These are phyloP conservation scores for Mytilinidion resinicola DNA, from an alignment of 495 filamentous ascomycete genomes.

Conservation along the genomic window DNA sequence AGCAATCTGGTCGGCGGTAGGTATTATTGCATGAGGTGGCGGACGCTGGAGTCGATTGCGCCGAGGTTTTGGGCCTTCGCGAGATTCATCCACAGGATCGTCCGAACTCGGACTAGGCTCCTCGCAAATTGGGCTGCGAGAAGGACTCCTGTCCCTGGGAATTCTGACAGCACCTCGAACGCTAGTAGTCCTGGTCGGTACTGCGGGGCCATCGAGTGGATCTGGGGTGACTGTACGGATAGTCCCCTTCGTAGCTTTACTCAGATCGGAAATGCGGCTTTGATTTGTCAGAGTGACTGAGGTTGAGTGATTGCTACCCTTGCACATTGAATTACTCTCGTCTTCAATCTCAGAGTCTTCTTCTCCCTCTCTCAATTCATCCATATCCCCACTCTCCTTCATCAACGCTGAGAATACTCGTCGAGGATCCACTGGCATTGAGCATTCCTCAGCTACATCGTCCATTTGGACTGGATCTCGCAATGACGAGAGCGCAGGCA, in stretches of 20 bases:
- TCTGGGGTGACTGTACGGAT: conserved; percentile 19
- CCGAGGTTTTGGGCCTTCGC: background rate
- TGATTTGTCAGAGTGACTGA: background rate
- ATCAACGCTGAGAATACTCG: conserved; percentile 26
- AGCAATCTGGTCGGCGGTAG: conserved; percentile 27
- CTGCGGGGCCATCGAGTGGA: background rate
- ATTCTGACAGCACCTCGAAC: conserved; percentile 12
- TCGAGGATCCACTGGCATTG: conserved; percentile 15
- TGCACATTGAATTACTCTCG: conserved; percentile 8
- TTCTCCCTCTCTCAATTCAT: background rate
- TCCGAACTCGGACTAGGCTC: background rate
- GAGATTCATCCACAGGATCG: background rate
- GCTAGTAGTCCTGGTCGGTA: conserved; percentile 6
- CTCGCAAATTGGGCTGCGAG: background rate
- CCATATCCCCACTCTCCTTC: conserved; percentile 17
- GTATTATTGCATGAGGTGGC: conserved; percentile 9
- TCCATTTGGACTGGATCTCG: conserved; percentile 20
- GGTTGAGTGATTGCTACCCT: background rate
- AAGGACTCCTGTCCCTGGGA: conserved; percentile 1
- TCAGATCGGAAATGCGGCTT: conserved; percentile 2
- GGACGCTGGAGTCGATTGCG: conserved; percentile 5
- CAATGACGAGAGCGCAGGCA: conserved; percentile 40
- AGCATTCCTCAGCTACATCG: conserved; percentile 1
- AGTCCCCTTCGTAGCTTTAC: conserved; percentile 10
- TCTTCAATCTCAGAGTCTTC: background rate